Base-by-base conservation (phyloP, 2,329 filamentous ascomycete genomes). In the Geoglossum cookeanum region DNA sequence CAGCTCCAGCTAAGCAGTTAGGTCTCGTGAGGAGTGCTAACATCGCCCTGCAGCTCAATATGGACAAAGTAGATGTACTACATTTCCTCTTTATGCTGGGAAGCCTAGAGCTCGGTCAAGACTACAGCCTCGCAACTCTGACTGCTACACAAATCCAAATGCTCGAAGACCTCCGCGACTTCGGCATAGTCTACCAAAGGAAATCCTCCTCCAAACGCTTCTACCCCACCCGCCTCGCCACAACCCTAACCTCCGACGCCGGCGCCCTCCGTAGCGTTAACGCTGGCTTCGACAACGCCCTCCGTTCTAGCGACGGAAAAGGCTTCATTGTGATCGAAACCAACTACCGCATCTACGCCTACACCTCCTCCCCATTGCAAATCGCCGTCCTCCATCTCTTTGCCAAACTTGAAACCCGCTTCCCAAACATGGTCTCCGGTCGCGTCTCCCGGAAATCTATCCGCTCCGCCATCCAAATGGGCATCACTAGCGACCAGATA, bases 241-340 rank as follows among this genome's bases (percentile, higher is more conserved):
- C 91, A 1, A 97, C 91, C 0, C 80, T 98, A 5, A 97, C 91
- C 8, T 85, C 72, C 65, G 84, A 80, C 75, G 85, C 83, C 56
- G 80, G 81, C 37, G 79, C 83, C 13, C 75, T 94, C 7, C 83
- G 85, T 57, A 83, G 79, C 69, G 79, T 83, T 55, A 78, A 79
- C 62, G 79, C 83, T 11, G 81, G 81, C 7, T 80, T 90, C 62
- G 76, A 81, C 33, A 83, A 84, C 47, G 83, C 83, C 6, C 77
- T 81, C 1, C 71, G 72, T n/a, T 68, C 62, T 17, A 65, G 69
- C 56, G 73, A 77, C 17, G 70, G 75, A 61, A 82, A 83, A 64
- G 90, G 90, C 61, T 92, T 88, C 72, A 88, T 98, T 66, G 90
- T 98, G 65, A 80, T 98, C 62, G 92, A 98, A 73, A 98, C 92